These are phyloP conservation scores for Tolypocladium capitatum DNA, from an alignment of 2,329 filamentous ascomycete genomes.

Conservation along the genomic window DNA sequence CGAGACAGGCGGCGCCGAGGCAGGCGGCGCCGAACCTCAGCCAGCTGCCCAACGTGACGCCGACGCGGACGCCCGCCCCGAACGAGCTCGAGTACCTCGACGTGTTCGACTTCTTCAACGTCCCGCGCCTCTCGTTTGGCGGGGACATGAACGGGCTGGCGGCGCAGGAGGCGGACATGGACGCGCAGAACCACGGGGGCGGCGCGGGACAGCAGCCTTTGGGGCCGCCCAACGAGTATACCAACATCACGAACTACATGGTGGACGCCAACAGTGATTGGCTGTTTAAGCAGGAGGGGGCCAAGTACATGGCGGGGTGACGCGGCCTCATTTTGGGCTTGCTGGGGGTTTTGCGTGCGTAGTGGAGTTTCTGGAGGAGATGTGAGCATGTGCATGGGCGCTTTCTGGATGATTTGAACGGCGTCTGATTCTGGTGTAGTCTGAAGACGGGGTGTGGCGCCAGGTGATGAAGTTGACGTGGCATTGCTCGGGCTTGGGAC, in stretches of 20 bases:
- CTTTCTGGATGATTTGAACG: no score
- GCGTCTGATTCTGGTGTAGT: no score
- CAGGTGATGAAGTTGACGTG: no score
- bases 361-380: background rate
- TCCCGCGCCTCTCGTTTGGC: slow-evolving; percentile 54
- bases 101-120: slow-evolving; percentile 91
- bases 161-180: slow-evolving; percentile 12
- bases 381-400: no score
- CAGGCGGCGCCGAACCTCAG: slow-evolving; percentile 18
- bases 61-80: slow-evolving; percentile 55
- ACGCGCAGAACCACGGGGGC: slow-evolving; percentile 13
- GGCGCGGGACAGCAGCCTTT: slow-evolving; percentile 10
- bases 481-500: no score
- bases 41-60: slow-evolving; percentile 39
- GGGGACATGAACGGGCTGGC: slow-evolving; percentile 18
- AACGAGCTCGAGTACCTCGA: slow-evolving; percentile 85
- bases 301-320: slow-evolving; percentile 13
- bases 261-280: slow-evolving; percentile 62
- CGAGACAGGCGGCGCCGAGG: slow-evolving; percentile 28
- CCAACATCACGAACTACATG: slow-evolving; percentile 68
- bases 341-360: background rate
- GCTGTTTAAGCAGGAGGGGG: slow-evolving; percentile 46
- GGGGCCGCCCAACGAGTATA: slow-evolving; percentile 45
- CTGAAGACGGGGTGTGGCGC: no score
- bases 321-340: background rate